Conservation (phyloP, 2,329 filamentous ascomycete species). For the Colletotrichum sp. region DNA sequence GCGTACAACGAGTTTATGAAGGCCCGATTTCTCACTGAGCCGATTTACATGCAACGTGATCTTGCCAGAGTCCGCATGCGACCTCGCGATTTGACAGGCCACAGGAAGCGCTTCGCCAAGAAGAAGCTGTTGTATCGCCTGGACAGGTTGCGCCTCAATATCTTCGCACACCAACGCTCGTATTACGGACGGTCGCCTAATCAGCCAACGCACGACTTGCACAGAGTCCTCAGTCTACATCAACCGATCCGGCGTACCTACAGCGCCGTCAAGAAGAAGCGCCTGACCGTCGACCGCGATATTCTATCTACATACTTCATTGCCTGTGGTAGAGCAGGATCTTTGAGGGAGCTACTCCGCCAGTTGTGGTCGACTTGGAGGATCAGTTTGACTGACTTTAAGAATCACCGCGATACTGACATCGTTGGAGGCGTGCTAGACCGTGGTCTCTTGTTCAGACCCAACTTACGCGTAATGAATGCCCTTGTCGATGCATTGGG, state of each 20-base stretch:
- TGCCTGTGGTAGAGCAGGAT: slow-evolving; percentile 7
- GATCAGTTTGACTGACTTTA: slow-evolving; percentile 1
- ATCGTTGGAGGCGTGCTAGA: slow-evolving; percentile 35
- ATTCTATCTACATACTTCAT: slow-evolving; percentile 14
- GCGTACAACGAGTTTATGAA: slow-evolving; percentile 52
- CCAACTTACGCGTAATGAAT: slow-evolving; percentile 63
- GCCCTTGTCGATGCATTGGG: slow-evolving; percentile 73
- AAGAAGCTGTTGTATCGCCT: neutral
- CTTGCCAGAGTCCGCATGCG: slow-evolving; percentile 42
- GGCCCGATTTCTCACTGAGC: slow-evolving; percentile 51
- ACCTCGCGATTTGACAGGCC: slow-evolving; percentile 42
- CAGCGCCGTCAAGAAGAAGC: neutral
- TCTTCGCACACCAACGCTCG: neutral
- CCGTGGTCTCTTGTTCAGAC: slow-evolving; percentile 61
- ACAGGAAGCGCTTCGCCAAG: slow-evolving; percentile 11
- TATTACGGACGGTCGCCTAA: slow-evolving; percentile 10
- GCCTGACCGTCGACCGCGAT: neutral
- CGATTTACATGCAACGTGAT: slow-evolving; percentile 52
- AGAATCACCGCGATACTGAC: slow-evolving; percentile 21
- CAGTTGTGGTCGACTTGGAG: neutral
- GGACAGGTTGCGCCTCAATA: slow-evolving; percentile 6
- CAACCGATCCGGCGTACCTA: slow-evolving; percentile 10
- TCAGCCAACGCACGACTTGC: slow-evolving; percentile 7
- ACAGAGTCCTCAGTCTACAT: slow-evolving; percentile 7
- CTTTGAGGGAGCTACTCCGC: neutral